Evolutionary conservation across 192 early-diverging fungal genomes (phyloP).

Genomic region (Funneliformis mosseae): DNA sequence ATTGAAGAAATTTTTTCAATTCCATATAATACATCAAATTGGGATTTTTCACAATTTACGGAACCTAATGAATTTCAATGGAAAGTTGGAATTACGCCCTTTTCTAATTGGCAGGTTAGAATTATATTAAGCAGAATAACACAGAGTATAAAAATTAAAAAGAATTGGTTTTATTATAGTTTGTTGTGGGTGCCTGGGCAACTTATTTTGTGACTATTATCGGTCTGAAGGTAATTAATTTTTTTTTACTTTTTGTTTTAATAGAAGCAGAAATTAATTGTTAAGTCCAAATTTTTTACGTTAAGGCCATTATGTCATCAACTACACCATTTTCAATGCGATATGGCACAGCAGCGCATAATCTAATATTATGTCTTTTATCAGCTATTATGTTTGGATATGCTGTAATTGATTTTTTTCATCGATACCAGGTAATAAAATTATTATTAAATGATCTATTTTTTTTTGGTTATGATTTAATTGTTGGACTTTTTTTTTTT

Average conservation of each 20-base stretch:
- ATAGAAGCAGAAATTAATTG: not conserved
- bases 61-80: constrained; percentile 29
- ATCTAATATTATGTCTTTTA: constrained; percentile 38
- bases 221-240: not conserved
- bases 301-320: constrained; percentile 12
- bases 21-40: not conserved
- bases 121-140: not conserved
- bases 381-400: constrained; percentile 47
- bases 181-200: constrained; percentile 42
- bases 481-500: not conserved
- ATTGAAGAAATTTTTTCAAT: not conserved
- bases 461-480: not conserved
- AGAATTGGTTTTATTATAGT: constrained; percentile 23
- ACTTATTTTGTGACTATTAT: constrained; percentile 45
- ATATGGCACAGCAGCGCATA: constrained; percentile 28
- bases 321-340: constrained; percentile 21
- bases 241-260: not conserved
- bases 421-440: constrained; percentile 15
- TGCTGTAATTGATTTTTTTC: constrained; percentile 4
- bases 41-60: constrained; percentile 26
- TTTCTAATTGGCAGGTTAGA: constrained; percentile 27
- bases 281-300: not conserved
- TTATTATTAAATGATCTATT: not conserved
- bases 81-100: constrained; percentile 31
- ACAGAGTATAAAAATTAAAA: too few relatives aligned